Evolutionary conservation across 75 land plant genomes (phyloP), one percentile per base, ranked within the genome.

Genomic region (Cupressus sempervirens): DNA sequence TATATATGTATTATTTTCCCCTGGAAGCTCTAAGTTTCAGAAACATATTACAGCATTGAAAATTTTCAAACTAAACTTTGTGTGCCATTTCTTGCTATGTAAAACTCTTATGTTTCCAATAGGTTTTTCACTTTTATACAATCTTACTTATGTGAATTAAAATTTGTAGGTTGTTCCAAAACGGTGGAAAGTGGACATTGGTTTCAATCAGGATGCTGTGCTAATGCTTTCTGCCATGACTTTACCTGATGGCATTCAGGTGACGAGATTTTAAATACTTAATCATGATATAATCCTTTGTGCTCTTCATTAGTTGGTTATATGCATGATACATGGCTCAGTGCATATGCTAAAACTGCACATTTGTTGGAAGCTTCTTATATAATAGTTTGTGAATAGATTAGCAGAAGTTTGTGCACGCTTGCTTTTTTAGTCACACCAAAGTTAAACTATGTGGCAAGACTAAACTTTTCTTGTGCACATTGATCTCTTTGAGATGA

Each of bases 201-300:
- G 94, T 83, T 92, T 87, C 30, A 91, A 86, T 80, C 98, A 98
- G 84, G 94, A 94, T 88, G 99, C 97, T 56, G 90, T 94, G 20
- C 81, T 98, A 86, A 93, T 98, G 98, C 93, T 98, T 84, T 94
- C 98, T 82, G 92, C 99, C n/a, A 97, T 98, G 88, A 98, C 92
- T 84, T 87, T 94, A 85, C 99, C 99, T 26, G 99, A 97, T 92
- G 98, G 98, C 82, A 94, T 96, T 62, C 99, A 98, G 98, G 99
- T 97, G 82, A 32, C 10, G 50, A 73, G 36, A 82, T 82, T 82
- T 52, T 23, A 38, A 15, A 82, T 1, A 20, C 20, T 34, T 34
- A 56, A 53, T 82, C n/a, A 10, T 43, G 29, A 77, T 20, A 20
- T 43, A 77, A 77, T 43, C 23, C 38, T 43, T 41, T 41, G 45